These are phyloP conservation scores for Plasmodium fragile DNA, from an alignment of 169 alveolate genomes.

Conservation along the genomic window DNA sequence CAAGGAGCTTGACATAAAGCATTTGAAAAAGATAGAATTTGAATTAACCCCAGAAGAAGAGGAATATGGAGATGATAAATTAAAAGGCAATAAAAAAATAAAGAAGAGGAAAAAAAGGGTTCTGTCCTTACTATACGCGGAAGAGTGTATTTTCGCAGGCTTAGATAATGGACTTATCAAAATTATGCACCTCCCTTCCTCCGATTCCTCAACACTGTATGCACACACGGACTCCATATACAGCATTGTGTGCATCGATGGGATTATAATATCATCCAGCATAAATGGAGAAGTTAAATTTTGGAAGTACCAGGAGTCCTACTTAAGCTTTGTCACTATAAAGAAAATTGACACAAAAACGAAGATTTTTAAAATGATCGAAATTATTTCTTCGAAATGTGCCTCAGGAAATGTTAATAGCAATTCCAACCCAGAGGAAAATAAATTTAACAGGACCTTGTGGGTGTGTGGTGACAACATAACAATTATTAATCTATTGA, in stretches of 20 bases:
- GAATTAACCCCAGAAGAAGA: constrained; percentile 73
- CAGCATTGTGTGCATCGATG: constrained; percentile 75
- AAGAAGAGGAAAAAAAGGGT: constrained; percentile 65
- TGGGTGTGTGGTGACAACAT: constrained; percentile 78
- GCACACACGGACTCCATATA: constrained; percentile 74
- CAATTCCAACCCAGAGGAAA: background rate
- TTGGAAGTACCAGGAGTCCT: constrained; percentile 70
- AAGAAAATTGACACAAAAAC: constrained; percentile 72
- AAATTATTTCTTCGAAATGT: constrained; percentile 42
- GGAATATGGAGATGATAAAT: constrained; percentile 43
- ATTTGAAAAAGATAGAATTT: constrained; percentile 71
- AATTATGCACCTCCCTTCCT: constrained; percentile 74
- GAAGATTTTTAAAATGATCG: constrained; percentile 72
- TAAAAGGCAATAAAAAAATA: constrained; percentile 36
- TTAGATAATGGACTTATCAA: constrained; percentile 71
- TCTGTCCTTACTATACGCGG: constrained; percentile 67
- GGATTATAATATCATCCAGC: constrained; percentile 65
- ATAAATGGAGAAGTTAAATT: constrained; percentile 75
- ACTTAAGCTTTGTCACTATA: constrained; percentile 57
- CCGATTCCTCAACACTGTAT: constrained; percentile 72
- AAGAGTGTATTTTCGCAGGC: constrained; percentile 77
- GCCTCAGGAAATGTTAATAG: background rate
- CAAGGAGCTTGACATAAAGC: constrained; percentile 72
- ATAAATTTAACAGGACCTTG: constrained; percentile 44
- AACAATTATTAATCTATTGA: constrained; percentile 63